Conservation (phyloP, 257 asterid genomes). For the Lycium ferocissimum region DNA sequence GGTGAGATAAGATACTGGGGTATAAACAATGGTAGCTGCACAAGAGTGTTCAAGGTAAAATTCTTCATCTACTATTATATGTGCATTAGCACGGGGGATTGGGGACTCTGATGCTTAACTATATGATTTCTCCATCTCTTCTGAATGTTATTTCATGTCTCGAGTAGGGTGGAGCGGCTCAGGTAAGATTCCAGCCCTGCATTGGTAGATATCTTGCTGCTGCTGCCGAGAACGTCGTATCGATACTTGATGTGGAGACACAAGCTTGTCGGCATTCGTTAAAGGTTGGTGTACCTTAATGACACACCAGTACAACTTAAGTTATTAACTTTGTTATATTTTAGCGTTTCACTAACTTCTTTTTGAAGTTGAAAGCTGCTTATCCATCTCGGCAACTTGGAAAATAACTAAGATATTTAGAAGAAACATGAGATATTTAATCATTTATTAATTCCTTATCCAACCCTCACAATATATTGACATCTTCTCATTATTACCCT, state of each 20-base stretch:
- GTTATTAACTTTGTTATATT: background rate
- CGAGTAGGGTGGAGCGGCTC: constrained; percentile 81
- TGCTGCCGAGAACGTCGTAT: constrained; percentile 87
- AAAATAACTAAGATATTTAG: background rate
- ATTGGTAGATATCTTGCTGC: constrained; percentile 93
- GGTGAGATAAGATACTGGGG: constrained; percentile 97
- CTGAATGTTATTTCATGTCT: constrained; percentile 33
- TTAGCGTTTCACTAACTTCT: background rate
- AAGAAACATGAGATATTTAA: constrained; percentile 4
- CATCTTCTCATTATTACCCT: background rate
- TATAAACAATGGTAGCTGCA: constrained; percentile 70
- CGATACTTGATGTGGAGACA: constrained; percentile 84
- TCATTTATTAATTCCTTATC: background rate
- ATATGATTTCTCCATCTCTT: constrained; percentile 17
- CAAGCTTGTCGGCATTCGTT: constrained; percentile 77
- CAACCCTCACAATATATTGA: background rate
- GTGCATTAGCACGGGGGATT: background rate
- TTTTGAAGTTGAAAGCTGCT: constrained; percentile 12
- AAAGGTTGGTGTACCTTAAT: constrained; percentile 56
- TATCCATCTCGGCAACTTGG: background rate
- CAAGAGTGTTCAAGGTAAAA: constrained; percentile 77
- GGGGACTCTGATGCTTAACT: constrained; percentile 22
- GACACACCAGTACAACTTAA: background rate
- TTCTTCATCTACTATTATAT: constrained; percentile 1
- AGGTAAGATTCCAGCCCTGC: constrained; percentile 96